Conservation (phyloP, 805 yeast genomes). For the Hanseniaspora occidentalis region DNA sequence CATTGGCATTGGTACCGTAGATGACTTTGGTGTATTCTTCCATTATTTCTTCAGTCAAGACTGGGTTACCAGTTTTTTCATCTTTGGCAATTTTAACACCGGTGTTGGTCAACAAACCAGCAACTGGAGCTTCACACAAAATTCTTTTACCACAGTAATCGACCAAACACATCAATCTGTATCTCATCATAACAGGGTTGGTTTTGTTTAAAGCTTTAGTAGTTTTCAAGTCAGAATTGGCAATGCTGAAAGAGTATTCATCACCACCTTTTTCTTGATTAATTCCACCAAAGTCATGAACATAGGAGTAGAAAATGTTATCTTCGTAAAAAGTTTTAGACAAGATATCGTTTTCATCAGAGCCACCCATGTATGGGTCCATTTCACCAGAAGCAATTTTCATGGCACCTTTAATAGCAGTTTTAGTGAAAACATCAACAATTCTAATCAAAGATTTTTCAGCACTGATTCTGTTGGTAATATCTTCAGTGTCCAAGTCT, state of each 20-base stretch:
- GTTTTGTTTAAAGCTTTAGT: conserved; percentile 55
- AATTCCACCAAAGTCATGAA: conserved; percentile 45
- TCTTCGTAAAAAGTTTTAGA: conserved; percentile 35
- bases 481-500: conserved; percentile 26
- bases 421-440: conserved; percentile 60
- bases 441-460: conserved; percentile 66
- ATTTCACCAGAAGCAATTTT: conserved; percentile 63
- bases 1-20: conserved; percentile 43
- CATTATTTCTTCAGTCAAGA: conserved; percentile 7
- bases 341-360: conserved; percentile 48
- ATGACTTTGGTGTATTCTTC: conserved; percentile 36
- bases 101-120: conserved; percentile 46
- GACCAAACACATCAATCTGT: conserved; percentile 67
- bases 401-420: conserved; percentile 71
- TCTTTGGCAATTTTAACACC: conserved; percentile 29
- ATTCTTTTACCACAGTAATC: conserved; percentile 84
- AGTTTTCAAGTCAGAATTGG: conserved; percentile 66
- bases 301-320: conserved; percentile 78
- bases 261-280: conserved; percentile 63
- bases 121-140: conserved; percentile 92
- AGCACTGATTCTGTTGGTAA: conserved; percentile 37
- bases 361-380: conserved; percentile 64
- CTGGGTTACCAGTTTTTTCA: conserved; percentile 25
- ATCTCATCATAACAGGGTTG: conserved; percentile 50
- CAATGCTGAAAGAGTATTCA: conserved; percentile 74